These are phyloP conservation scores for Pestalotiopsis sp. DNA, from an alignment of 2,329 filamentous ascomycete species.

Conservation along the genomic window DNA sequence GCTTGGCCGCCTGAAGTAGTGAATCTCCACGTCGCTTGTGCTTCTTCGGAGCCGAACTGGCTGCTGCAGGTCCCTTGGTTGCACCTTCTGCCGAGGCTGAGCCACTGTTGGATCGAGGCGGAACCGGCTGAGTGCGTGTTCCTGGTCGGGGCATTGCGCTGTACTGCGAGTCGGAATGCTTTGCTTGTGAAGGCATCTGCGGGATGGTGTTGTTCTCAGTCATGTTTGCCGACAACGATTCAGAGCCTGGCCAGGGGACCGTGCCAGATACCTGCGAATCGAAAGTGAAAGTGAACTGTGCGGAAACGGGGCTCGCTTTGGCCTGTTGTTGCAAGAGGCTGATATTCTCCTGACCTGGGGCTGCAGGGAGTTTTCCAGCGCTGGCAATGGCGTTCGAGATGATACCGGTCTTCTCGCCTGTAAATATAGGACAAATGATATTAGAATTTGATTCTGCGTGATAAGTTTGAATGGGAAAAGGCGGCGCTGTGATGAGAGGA, in stretches of 20 bases:
- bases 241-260: slow-evolving; percentile 71
- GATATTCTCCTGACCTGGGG: slow-evolving; percentile 74
- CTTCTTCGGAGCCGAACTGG: slow-evolving; percentile 51
- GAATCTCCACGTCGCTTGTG: slow-evolving; percentile 72
- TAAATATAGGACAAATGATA: slow-evolving; percentile 4
- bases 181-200: slow-evolving; percentile 19
- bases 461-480: background rate
- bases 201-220: slow-evolving; percentile 26
- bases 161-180: slow-evolving; percentile 20
- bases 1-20: slow-evolving; percentile 73
- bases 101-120: slow-evolving; percentile 16
- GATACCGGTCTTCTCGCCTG: slow-evolving; percentile 67
- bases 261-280: slow-evolving; percentile 85
- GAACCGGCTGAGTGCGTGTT: slow-evolving; percentile 19
- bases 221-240: slow-evolving; percentile 35
- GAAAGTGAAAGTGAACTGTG: slow-evolving; percentile 96
- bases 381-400: slow-evolving; percentile 92
- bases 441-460: background rate
- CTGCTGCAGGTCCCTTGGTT: slow-evolving; percentile 14
- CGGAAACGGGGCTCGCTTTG: slow-evolving; percentile 64
- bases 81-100: background rate
- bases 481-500: background rate
- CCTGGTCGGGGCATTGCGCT: slow-evolving; percentile 16
- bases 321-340: slow-evolving; percentile 76
- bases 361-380: slow-evolving; percentile 69